These are phyloP conservation scores for Punctularia strigosozonata DNA, from an alignment of 768 basidiomycete species.

Conservation along the genomic window DNA sequence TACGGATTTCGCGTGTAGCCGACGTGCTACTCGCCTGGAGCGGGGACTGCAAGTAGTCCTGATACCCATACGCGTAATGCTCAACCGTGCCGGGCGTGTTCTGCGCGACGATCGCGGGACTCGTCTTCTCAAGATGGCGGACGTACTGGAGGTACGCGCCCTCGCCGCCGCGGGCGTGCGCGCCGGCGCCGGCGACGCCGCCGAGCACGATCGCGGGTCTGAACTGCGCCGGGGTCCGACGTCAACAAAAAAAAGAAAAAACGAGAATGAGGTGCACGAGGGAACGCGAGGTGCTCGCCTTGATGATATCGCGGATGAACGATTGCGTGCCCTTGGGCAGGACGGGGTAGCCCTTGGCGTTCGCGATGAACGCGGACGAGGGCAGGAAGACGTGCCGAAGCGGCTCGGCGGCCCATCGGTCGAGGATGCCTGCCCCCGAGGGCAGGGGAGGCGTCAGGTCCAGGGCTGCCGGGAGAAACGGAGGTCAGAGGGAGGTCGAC, in stretches of 20 bases:
- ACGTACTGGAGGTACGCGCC: slow-evolving; percentile 86
- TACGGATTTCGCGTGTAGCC: no score
- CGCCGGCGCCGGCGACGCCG: slow-evolving; percentile 41
- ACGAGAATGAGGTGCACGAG: neutral
- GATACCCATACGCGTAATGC: slow-evolving; percentile 85
- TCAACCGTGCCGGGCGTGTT: slow-evolving; percentile 69
- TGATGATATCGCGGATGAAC: slow-evolving; percentile 85
- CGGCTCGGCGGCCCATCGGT: slow-evolving; percentile 89
- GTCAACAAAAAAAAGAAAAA: slow-evolving; percentile 5
- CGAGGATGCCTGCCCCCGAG: slow-evolving; percentile 58
- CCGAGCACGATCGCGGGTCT: slow-evolving; percentile 78
- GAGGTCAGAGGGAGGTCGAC: no score
- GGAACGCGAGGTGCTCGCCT: slow-evolving; percentile 32
- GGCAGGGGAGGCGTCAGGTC: slow-evolving; percentile 88
- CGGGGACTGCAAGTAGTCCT: slow-evolving; percentile 92
- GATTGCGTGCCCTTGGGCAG: slow-evolving; percentile 86
- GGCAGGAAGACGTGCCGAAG: slow-evolving; percentile 85
- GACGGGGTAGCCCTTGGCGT: slow-evolving; percentile 94
- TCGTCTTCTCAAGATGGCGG: slow-evolving; percentile 71
- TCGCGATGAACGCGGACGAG: slow-evolving; percentile 85
- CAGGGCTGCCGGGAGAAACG: slow-evolving; percentile 71
- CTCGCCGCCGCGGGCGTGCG: slow-evolving; percentile 77
- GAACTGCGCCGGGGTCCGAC: slow-evolving; percentile 40
- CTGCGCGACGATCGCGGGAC: slow-evolving; percentile 50
- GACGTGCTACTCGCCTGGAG: slow-evolving; percentile 59